Base-by-base conservation (phyloP, 2,329 filamentous ascomycete genomes). In the Penicillium nordicum region DNA sequence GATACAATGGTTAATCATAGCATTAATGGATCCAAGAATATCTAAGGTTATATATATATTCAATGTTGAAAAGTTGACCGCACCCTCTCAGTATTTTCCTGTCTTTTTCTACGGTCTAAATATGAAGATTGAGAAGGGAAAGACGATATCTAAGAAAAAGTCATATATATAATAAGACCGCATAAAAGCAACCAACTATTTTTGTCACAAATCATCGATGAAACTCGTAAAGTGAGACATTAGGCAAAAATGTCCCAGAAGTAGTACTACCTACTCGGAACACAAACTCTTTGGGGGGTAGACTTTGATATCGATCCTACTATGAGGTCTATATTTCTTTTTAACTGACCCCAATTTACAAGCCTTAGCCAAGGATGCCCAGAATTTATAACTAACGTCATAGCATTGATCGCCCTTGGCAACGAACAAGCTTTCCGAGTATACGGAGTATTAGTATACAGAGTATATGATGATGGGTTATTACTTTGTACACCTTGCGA, bases 371-470 rank as follows among this genome's bases (percentile, higher is more conserved):
- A 50, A 50, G 46, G 12, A 34, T 50, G 52, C 52, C 45, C 29
- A 50, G 45, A 23, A 9, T 21, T 29, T 18, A 42, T 12, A 27
- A 30, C 29, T 14, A 23, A 34, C 32, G 25, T 49, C 53, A 55
- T 34, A 5, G 46, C 40, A 50, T 50, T 32, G 45, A 55, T 55
- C 45, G 30, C 12, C 38, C 53, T 55, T 50, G 53, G 53, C 53
- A 53, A 53, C 18, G 16, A 42, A 55, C 53, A 51, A 55, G 53
- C 53, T 55, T 55, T 55, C 25, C 21, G 21, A 21, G 21, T 21
- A 21, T 21, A 21, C 21, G 21, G 21, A 21, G 21, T 21, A 21
- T 21, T 21, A 21, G 21, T 21, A 21, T 21, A 21, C 2, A 21
- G 21, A 27, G 25, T 36, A 18, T 10, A 42, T n/a, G 23, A 25